phyloP scores from a whole-genome alignment of 768 basidiomycete species.

The Hericium coralloides region DNA sequence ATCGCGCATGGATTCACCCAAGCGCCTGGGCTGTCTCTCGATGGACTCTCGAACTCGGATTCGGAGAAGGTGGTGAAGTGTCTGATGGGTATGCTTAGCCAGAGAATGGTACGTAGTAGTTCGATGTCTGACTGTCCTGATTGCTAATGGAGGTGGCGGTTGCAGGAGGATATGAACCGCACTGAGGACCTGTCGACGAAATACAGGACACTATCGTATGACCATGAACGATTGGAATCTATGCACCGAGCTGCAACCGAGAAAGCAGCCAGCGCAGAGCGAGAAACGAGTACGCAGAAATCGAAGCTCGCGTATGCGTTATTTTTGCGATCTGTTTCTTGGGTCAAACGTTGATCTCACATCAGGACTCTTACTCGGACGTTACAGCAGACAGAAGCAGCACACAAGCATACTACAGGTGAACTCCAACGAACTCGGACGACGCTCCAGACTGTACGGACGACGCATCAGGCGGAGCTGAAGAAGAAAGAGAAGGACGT shows the following conservation, averaged over 20 bases:
- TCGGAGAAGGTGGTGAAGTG: conserved; percentile 60
- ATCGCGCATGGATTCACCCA: conserved; percentile 71
- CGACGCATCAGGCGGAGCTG: conserved; percentile 59
- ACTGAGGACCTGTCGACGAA: conserved; percentile 72
- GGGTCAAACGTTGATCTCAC: not conserved
- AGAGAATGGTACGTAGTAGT: conserved; percentile 55
- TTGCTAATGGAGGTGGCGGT: not conserved
- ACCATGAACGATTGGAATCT: conserved; percentile 63
- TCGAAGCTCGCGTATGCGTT: conserved; percentile 55
- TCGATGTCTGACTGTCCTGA: not conserved
- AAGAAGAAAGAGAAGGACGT: conserved; percentile 78
- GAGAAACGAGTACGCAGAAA: conserved; percentile 68
- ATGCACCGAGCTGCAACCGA: conserved; percentile 57
- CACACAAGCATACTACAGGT: conserved; percentile 59
- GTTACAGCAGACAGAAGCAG: conserved; percentile 49
- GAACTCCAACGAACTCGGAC: conserved; percentile 71
- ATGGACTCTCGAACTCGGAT: conserved; percentile 48
- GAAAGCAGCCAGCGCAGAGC: conserved; percentile 60
- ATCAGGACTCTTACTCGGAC: conserved; percentile 39
- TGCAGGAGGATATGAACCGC: conserved; percentile 65
- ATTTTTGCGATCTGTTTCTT: conserved; percentile 11
- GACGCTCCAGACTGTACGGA: conserved; percentile 57
- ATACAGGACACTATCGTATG: conserved; percentile 68
- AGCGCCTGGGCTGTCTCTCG: conserved; percentile 57
- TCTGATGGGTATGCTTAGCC: conserved; percentile 64